These are phyloP conservation scores for Verticillium alfalfae DNA, from an alignment of 2,329 filamentous ascomycete genomes.

Conservation along the genomic window DNA sequence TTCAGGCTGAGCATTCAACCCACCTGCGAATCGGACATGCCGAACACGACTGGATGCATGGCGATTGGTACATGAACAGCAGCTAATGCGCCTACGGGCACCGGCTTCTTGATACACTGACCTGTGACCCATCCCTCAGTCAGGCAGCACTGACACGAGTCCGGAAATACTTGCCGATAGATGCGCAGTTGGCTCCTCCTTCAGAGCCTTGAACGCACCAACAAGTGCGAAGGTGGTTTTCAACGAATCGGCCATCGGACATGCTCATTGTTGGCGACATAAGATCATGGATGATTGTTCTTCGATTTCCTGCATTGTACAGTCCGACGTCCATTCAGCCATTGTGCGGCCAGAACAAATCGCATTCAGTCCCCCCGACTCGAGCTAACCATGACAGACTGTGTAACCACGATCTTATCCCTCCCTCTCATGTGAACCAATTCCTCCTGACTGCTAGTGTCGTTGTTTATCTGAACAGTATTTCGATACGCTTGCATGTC, in stretches of 20 bases:
- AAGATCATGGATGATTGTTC: too few species aligned
- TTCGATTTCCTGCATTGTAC: too few species aligned
- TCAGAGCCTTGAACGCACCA: too few species aligned
- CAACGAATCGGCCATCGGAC: too few species aligned
- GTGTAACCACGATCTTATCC: slow-evolving; percentile 5
- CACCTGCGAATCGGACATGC: not conserved
- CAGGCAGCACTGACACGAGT: not conserved
- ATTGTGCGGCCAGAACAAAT: too few species aligned
- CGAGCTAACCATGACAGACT: slow-evolving; percentile 1
- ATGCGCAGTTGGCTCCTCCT: too few species aligned
- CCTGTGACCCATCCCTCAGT: not conserved
- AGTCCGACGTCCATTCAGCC: not conserved
- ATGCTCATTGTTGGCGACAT: too few species aligned
- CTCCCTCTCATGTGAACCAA: not conserved
- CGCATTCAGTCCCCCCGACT: not conserved
- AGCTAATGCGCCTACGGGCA: not conserved
- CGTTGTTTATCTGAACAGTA: not conserved
- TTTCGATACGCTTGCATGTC: slow-evolving; percentile 1
- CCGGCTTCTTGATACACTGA: not conserved
- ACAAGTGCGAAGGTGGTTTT: too few species aligned
- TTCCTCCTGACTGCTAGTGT: slow-evolving; percentile 7
- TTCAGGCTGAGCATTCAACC: not conserved
- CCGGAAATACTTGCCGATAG: not conserved
- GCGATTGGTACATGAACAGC: not conserved
- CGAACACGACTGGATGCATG: not conserved